A percentile compares a stretch with the other conserved stretches of the same genome.
These are phyloP conservation scores for Alternaria solani DNA, from an alignment of 2,329 filamentous ascomycete species.

Conservation along the genomic window DNA sequence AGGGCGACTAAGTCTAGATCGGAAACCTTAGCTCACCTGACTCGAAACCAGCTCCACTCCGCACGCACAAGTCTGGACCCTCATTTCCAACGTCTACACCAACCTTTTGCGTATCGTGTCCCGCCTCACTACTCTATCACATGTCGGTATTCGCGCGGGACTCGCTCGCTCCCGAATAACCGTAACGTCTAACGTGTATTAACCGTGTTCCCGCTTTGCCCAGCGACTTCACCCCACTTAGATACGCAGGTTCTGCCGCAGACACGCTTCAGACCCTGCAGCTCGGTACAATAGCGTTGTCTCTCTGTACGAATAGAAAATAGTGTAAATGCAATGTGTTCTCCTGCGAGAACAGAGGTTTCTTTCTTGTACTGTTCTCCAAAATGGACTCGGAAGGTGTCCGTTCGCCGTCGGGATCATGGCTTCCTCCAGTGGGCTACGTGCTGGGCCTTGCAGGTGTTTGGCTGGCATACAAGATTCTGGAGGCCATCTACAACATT, in stretches of 20 bases:
- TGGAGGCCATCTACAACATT: constrained; percentile 36
- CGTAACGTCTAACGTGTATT: not conserved
- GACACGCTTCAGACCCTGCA: not conserved
- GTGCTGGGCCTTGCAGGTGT: constrained; percentile 14
- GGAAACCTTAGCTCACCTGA: not conserved
- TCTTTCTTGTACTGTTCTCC: not conserved
- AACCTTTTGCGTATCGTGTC: not conserved
- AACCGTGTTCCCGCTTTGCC: not conserved
- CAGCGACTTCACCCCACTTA: not conserved
- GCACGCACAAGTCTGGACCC: not conserved
- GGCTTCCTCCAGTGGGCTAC: not conserved
- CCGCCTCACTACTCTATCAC: not conserved
- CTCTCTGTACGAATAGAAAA: not conserved
- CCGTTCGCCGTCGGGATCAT: not conserved
- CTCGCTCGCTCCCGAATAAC: not conserved
- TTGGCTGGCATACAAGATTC: constrained; percentile 24
- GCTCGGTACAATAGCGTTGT: not conserved
- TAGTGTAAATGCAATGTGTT: not conserved
- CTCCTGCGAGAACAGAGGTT: not conserved
- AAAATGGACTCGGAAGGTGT: not conserved
- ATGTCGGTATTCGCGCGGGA: not conserved
- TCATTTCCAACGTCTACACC: not conserved
- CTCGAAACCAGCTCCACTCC: constrained; percentile 1
- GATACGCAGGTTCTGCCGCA: not conserved
- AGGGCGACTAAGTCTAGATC: not conserved